A percentile compares a stretch with the other conserved stretches of the same genome.
These are phyloP conservation scores for Camellia oleifera DNA, from an alignment of 179 eudicot species.

Conservation along the genomic window DNA sequence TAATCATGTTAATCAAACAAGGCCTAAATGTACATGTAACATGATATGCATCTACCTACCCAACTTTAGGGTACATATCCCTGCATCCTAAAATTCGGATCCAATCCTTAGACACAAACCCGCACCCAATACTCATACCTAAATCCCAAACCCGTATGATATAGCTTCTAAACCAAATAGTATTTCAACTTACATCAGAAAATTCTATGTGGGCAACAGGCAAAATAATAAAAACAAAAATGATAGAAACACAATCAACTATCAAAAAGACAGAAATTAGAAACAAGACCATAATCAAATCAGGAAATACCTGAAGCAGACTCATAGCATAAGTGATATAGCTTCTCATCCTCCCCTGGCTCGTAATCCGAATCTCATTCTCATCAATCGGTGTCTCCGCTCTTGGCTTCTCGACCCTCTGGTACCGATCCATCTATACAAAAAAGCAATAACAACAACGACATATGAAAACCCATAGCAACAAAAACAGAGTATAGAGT, in stretches of 20 bases:
- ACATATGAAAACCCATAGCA: not conserved
- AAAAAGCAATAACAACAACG: not conserved
- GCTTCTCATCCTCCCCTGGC: conserved; percentile 96
- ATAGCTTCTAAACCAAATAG: no score
- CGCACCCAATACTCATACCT: no score
- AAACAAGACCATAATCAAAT: not conserved
- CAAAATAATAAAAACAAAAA: no score
- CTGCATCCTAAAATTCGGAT: no score
- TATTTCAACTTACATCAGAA: no score
- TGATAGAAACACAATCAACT: not conserved
- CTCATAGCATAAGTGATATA: conserved; percentile 92
- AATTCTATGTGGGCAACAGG: no score
- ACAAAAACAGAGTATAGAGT: not conserved
- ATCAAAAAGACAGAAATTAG: not conserved
- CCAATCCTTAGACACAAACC: no score
- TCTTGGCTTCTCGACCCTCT: conserved; percentile 86
- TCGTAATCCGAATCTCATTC: conserved; percentile 95
- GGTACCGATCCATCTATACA: conserved; percentile 84
- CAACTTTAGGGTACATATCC: no score
- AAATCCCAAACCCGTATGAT: no score
- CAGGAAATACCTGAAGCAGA: conserved; percentile 61
- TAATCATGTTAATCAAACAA: no score
- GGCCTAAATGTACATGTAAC: no score
- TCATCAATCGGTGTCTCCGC: conserved; percentile 87
- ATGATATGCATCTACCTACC: no score